Conservation (phyloP, 2,329 filamentous ascomycete genomes). For the Didymella glomerata region DNA sequence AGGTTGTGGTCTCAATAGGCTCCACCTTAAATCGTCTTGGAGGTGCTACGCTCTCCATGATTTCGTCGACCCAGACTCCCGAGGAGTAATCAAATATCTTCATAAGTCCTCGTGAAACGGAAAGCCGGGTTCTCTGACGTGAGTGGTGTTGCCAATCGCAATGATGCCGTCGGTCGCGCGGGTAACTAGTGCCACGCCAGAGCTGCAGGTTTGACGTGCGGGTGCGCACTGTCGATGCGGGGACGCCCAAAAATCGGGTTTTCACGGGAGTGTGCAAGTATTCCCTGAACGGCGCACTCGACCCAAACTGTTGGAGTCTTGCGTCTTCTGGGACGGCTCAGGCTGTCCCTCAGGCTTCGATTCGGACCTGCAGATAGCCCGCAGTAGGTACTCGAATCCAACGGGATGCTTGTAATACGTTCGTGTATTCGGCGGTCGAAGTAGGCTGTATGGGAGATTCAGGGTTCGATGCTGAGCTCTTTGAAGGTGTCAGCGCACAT, state of each 20-base stretch:
- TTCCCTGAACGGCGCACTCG: constrained; percentile 11
- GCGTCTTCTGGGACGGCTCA: not conserved
- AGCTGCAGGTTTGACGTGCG: constrained; percentile 28
- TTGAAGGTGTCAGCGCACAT: constrained; percentile 27
- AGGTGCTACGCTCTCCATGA: constrained; percentile 45
- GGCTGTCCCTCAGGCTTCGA: not conserved
- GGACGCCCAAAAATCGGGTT: constrained; percentile 32
- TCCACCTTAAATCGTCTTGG: constrained; percentile 51
- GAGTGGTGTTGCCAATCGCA: constrained; percentile 25
- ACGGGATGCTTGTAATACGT: constrained; percentile 1
- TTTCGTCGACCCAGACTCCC: constrained; percentile 15
- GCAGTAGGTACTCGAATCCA: constrained; percentile 7
- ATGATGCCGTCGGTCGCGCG: constrained; percentile 27
- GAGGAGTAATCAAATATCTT: constrained; percentile 9
- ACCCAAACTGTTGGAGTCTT: not conserved
- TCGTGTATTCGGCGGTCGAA: constrained; percentile 15
- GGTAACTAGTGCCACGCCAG: constrained; percentile 32
- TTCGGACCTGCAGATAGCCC: constrained; percentile 2
- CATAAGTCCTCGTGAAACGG: constrained; percentile 16
- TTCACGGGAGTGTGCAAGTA: constrained; percentile 31
- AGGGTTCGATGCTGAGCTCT: constrained; percentile 24
- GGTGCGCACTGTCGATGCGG: constrained; percentile 37
- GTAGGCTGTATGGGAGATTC: constrained; percentile 11
- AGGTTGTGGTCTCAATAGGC: constrained; percentile 46
- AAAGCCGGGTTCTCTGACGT: constrained; percentile 25